Base-by-base conservation (phyloP, 2,329 filamentous ascomycete species). In the Metarhizium sp. region DNA sequence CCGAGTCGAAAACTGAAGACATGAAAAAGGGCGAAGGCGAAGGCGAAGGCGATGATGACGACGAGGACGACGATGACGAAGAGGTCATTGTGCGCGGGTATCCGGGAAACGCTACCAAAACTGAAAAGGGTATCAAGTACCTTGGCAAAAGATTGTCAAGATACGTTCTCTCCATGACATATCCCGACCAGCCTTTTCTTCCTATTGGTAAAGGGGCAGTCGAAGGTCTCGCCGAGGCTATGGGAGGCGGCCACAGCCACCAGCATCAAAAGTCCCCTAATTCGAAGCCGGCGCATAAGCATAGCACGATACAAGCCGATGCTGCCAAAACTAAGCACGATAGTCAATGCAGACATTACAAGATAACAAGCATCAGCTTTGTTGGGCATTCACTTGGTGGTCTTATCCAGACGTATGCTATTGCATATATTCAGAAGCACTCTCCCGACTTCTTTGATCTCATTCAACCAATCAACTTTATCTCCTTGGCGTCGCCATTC, bases 381-480 rank as follows among this genome's bases (percentile, higher is more conserved):
- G 82, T 97, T 55, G 91, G 86, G 0, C 92, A 97, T 71, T 96
- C 92, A 0, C 80, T 97, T 0, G 92, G 92, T 32, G 92, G 92
- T 0, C 76, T 95, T 18, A 81, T 96, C 16, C 92, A 97, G 69
- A 95, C 88, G 0, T 97, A 97, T 67, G 92, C 92, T 2, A 86
- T 97, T 56, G 92, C 92, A 8, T 97, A 97, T 68, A 95, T 97
- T 49, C 88, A 96, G 64, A 96, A 96, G 67, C 91, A 97, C 68
- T 95, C 90, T 0, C 92, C 92, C 1, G 75, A 86, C 10, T 97
- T 97, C 68, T 97, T 97, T 64, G 80, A 92, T 51, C 75, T 84
- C 5, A 95, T 96, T 63, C 81, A 84, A 60, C 92, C 92, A 0
- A 77, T 96, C 67, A 96, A 96, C 67, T 97, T 97, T 66, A 87